These are phyloP conservation scores for Torulaspora indica DNA, from an alignment of 805 yeast species.

Conservation along the genomic window DNA sequence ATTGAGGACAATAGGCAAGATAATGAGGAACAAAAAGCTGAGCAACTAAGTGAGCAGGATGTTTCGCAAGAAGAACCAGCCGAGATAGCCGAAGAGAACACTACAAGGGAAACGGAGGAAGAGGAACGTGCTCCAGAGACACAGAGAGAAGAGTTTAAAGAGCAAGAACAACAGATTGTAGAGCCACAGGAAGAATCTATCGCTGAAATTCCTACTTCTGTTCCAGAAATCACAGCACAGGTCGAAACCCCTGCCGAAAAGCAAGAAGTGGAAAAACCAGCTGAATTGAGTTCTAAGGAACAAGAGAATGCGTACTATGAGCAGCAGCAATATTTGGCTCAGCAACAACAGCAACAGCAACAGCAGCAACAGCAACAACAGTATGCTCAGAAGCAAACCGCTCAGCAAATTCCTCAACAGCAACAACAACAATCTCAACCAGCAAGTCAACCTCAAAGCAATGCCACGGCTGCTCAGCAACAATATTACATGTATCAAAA, in stretches of 20 bases:
- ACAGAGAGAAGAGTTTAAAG: slow-evolving; percentile 9
- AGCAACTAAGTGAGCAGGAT: neutral
- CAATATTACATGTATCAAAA: slow-evolving; percentile 38
- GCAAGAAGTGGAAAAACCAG: slow-evolving; percentile 12
- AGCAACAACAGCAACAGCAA: slow-evolving; percentile 22
- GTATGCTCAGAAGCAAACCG: slow-evolving; percentile 19
- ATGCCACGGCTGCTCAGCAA: slow-evolving; percentile 32
- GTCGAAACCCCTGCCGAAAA: slow-evolving; percentile 9
- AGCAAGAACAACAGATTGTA: slow-evolving; percentile 8
- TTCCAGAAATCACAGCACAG: slow-evolving; percentile 21
- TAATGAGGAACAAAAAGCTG: neutral
- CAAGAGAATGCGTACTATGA: slow-evolving; percentile 18
- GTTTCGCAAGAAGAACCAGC: slow-evolving; percentile 1
- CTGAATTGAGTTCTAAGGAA: slow-evolving; percentile 10
- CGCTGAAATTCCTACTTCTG: slow-evolving; percentile 8
- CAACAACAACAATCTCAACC: slow-evolving; percentile 28
- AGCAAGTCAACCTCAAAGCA: slow-evolving; percentile 30
- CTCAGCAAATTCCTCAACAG: slow-evolving; percentile 25
- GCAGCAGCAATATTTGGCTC: slow-evolving; percentile 22
- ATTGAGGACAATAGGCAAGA: neutral
- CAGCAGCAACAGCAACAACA: slow-evolving; percentile 22
- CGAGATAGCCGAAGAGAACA: slow-evolving; percentile 6
- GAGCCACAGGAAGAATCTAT: slow-evolving; percentile 10
- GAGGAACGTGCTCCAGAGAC: slow-evolving; percentile 12
- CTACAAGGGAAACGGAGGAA: slow-evolving; percentile 5